These are phyloP conservation scores for Hypoxylon sp. DNA, from an alignment of 2,329 filamentous ascomycete species.

Conservation along the genomic window DNA sequence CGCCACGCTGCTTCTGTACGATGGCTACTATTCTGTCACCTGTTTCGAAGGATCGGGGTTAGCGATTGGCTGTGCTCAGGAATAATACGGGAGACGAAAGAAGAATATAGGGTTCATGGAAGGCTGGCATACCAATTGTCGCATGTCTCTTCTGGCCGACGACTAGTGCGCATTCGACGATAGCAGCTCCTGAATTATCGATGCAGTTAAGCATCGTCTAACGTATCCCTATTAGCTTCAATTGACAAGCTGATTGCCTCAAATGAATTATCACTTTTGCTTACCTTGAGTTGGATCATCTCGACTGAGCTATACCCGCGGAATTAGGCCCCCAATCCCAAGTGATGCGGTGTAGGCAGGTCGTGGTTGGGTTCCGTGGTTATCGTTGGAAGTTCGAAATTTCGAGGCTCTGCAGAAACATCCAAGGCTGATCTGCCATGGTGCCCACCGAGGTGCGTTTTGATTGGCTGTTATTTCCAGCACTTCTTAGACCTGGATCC, in stretches of 20 bases:
- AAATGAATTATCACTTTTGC: slow-evolving; percentile 1
- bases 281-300: slow-evolving; percentile 93
- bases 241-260: neutral
- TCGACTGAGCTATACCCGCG: slow-evolving; percentile 55
- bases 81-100: too few species aligned
- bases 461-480: slow-evolving; percentile 25
- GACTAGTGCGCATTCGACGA: slow-evolving; percentile 96
- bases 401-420: slow-evolving; percentile 38
- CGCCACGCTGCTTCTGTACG: slow-evolving; percentile 93
- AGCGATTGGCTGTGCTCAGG: slow-evolving; percentile 4
- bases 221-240: slow-evolving; percentile 10
- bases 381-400: slow-evolving; percentile 29
- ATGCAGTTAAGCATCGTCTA: slow-evolving; percentile 99
- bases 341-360: slow-evolving; percentile 21
- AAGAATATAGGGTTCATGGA: neutral
- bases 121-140: slow-evolving; percentile 78
- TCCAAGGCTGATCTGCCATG: slow-evolving; percentile 32
- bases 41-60: slow-evolving; percentile 53
- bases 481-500: slow-evolving; percentile 14
- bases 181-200: slow-evolving; percentile 97
- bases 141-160: slow-evolving; percentile 90
- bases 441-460: neutral
- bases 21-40: slow-evolving; percentile 98
- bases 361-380: slow-evolving; percentile 3
- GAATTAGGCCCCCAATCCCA: slow-evolving; percentile 37